phyloP scores from a whole-genome alignment of 257 asterid species.

The Capsicum chinense region DNA sequence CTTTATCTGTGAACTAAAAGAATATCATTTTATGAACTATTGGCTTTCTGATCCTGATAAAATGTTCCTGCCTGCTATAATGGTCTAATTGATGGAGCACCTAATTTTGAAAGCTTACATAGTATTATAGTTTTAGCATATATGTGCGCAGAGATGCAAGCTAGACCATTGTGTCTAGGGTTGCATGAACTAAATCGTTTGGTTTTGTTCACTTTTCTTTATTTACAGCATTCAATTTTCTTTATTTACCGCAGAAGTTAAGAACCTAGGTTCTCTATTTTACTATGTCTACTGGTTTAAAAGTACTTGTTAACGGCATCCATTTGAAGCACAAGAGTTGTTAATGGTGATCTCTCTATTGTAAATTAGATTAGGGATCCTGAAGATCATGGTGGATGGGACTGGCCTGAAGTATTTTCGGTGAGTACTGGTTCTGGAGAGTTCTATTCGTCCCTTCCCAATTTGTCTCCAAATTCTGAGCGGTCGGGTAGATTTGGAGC shows the following conservation, averaged over 20 bases:
- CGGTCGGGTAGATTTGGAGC: slow-evolving; percentile 39
- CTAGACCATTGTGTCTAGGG: neutral
- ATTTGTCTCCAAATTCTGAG: slow-evolving; percentile 38
- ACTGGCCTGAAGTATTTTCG: slow-evolving; percentile 64
- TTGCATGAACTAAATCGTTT: neutral
- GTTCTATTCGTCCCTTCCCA: slow-evolving; percentile 34
- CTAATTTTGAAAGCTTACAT: slow-evolving; percentile 6
- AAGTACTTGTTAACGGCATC: slow-evolving; percentile 34
- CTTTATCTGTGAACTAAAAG: neutral
- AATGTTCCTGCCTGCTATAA: neutral
- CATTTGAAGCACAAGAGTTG: slow-evolving; percentile 42
- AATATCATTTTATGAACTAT: slow-evolving; percentile 1
- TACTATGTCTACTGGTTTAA: slow-evolving; percentile 28
- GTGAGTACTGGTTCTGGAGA: slow-evolving; percentile 37
- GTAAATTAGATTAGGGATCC: slow-evolving; percentile 55
- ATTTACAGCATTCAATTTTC: neutral
- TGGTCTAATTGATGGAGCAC: slow-evolving; percentile 7
- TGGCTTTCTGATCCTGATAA: neutral
- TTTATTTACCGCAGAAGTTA: neutral
- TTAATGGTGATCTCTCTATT: slow-evolving; percentile 39
- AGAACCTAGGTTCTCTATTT: slow-evolving; percentile 21
- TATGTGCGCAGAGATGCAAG: neutral
- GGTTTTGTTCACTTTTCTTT: neutral
- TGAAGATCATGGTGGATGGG: slow-evolving; percentile 66
- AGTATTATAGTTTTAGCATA: slow-evolving; percentile 5